Evolutionary conservation across 345 rosid species (phyloP).

Genomic region (Orychophragmus violaceus): DNA sequence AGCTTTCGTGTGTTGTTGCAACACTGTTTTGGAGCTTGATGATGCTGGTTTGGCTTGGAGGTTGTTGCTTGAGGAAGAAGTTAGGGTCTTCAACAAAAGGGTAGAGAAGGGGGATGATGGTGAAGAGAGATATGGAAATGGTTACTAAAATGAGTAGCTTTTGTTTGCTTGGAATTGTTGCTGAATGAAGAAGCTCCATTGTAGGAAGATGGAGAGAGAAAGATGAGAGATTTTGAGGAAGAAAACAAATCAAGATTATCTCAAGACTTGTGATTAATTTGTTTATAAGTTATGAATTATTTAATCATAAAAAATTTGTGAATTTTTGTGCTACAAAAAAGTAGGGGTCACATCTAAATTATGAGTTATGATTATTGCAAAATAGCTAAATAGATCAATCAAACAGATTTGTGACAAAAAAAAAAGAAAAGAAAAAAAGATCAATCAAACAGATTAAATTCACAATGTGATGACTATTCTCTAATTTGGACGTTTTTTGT

Average conservation of each 20-base stretch:
- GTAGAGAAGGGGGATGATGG: constrained; percentile 31
- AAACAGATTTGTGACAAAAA: too few relatives aligned
- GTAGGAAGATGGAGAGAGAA: constrained; percentile 15
- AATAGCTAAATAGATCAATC: background rate
- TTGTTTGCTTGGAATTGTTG: constrained; percentile 21
- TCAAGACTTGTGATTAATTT: background rate
- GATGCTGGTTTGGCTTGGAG: constrained; percentile 18
- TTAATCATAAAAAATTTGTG: background rate
- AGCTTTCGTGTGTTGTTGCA: constrained; percentile 1
- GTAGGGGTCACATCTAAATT: constrained; percentile 24
- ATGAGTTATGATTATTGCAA: constrained; percentile 14
- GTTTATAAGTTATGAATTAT: constrained; percentile 7
- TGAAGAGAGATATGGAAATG: constrained; percentile 21
- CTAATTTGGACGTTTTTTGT: constrained; percentile 18
- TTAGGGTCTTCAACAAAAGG: constrained; percentile 33
- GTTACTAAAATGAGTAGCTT: constrained; percentile 26
- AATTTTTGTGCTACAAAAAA: background rate
- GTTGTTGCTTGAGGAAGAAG: constrained; percentile 31
- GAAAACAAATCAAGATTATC: background rate
- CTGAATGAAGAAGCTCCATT: constrained; percentile 34
- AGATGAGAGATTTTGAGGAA: background rate
- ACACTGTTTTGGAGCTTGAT: constrained; percentile 14
- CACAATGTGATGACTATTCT: constrained; percentile 13
- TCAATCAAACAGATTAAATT: background rate
- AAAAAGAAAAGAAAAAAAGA: background rate